Conservation (phyloP, 768 basidiomycete species). For the Chlorophyllum brunneum region DNA sequence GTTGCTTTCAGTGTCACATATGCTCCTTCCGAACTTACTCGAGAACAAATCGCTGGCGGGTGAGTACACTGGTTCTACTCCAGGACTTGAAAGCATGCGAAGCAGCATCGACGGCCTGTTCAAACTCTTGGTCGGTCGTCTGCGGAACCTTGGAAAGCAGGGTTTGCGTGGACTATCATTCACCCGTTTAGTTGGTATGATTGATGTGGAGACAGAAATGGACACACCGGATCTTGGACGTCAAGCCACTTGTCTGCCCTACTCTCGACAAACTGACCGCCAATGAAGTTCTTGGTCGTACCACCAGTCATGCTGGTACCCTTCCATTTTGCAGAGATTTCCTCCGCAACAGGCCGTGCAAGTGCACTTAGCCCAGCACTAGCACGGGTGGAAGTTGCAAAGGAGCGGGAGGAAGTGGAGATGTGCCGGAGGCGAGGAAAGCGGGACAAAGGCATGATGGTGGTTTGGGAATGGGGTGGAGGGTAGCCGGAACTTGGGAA, state of each 20-base stretch:
- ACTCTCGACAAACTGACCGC: slow-evolving; percentile 86
- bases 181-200: neutral
- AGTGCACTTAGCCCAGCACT: slow-evolving; percentile 43
- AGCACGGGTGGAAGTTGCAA: slow-evolving; percentile 45
- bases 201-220: neutral
- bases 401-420: slow-evolving; percentile 23
- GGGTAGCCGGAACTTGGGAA: slow-evolving; percentile 5
- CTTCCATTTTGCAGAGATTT: slow-evolving; percentile 73
- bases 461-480: slow-evolving; percentile 3
- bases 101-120: slow-evolving; percentile 79
- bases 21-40: slow-evolving; percentile 54
- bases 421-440: slow-evolving; percentile 28
- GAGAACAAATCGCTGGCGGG: slow-evolving; percentile 82
- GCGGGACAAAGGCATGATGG: slow-evolving; percentile 29
- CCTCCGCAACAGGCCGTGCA: slow-evolving; percentile 62
- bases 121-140: slow-evolving; percentile 78
- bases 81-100: slow-evolving; percentile 84
- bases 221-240: slow-evolving; percentile 76
- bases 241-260: slow-evolving; percentile 78
- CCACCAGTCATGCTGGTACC: slow-evolving; percentile 86
- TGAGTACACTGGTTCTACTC: slow-evolving; percentile 81
- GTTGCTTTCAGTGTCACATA: neutral
- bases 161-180: slow-evolving; percentile 78
- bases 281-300: slow-evolving; percentile 88
- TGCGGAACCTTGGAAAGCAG: slow-evolving; percentile 88